Evolutionary conservation across 2,329 filamentous ascomycete genomes (phyloP).

Genomic region (Blumeria graminis): DNA sequence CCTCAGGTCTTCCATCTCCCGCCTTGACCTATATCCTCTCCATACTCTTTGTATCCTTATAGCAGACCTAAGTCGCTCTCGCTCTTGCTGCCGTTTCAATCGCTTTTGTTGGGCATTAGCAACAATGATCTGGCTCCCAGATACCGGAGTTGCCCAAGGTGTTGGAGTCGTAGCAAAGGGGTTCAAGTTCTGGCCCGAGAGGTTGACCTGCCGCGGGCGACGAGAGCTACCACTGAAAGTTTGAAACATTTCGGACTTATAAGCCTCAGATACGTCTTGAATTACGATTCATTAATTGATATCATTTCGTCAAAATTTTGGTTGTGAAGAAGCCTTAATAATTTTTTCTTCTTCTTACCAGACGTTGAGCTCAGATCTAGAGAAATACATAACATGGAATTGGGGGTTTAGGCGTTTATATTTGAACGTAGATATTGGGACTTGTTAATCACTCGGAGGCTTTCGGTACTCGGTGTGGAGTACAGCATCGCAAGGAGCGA

Average conservation of each 20-base stretch:
- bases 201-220: conserved; percentile 74
- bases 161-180: conserved; percentile 39
- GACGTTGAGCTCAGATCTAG: too few relatives aligned
- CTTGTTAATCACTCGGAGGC: too few relatives aligned
- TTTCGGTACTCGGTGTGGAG: too few relatives aligned
- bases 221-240: conserved; percentile 77
- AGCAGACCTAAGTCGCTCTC: conserved; percentile 50
- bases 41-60: conserved; percentile 56
- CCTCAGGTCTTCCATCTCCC: conserved; percentile 28
- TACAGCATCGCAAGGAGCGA: too few relatives aligned
- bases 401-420: too few relatives aligned
- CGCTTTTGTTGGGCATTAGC: conserved; percentile 75
- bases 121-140: conserved; percentile 51
- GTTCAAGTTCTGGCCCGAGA: conserved; percentile 63
- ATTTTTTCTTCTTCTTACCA: too few relatives aligned
- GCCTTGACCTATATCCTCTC: conserved; percentile 49
- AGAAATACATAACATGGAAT: too few relatives aligned
- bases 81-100: conserved; percentile 53
- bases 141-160: conserved; percentile 29
- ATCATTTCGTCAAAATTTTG: too few relatives aligned
- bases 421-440: too few relatives aligned
- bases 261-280: not conserved
- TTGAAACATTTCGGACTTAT: conserved; percentile 44
- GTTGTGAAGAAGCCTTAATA: too few relatives aligned
- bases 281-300: too few relatives aligned